phyloP scores from a whole-genome alignment of 129 eudicot genomes.

The Ambrosia trifida region DNA sequence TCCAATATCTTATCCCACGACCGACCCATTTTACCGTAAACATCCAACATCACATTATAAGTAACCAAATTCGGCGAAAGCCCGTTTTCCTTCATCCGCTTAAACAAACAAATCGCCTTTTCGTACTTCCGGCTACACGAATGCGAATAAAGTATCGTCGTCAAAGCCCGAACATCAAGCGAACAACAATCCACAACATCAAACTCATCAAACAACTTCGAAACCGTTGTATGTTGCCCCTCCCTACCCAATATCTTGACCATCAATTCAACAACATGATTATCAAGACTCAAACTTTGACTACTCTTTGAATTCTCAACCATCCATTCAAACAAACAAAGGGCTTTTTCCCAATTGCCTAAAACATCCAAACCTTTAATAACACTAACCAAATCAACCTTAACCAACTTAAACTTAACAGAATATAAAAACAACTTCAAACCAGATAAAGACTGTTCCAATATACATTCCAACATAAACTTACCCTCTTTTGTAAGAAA shows the following conservation, averaged over 20 bases:
- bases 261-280: conserved; percentile 65
- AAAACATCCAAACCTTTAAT: conserved; percentile 72
- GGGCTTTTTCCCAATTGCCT: conserved; percentile 68
- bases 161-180: conserved; percentile 77
- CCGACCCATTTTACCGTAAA: conserved; percentile 90
- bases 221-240: conserved; percentile 58
- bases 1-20: conserved; percentile 68
- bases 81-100: conserved; percentile 55
- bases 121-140: conserved; percentile 63
- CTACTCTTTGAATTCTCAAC: conserved; percentile 34
- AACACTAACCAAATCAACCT: conserved; percentile 62
- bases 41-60: conserved; percentile 96
- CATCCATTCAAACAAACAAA: conserved; percentile 83
- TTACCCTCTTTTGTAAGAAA: conserved; percentile 62
- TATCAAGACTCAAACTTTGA: conserved; percentile 43
- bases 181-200: conserved; percentile 48
- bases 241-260: conserved; percentile 85
- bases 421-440: conserved; percentile 54
- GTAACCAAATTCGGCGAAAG: conserved; percentile 71
- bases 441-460: conserved; percentile 50
- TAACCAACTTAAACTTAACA: conserved; percentile 51
- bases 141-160: conserved; percentile 76
- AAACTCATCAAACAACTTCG: conserved; percentile 65
- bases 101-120: conserved; percentile 61
- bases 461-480: conserved; percentile 54